Evolutionary conservation across 352 stramenopile genomes (phyloP).

Genomic region (Hyaloperonospora brassicae): DNA sequence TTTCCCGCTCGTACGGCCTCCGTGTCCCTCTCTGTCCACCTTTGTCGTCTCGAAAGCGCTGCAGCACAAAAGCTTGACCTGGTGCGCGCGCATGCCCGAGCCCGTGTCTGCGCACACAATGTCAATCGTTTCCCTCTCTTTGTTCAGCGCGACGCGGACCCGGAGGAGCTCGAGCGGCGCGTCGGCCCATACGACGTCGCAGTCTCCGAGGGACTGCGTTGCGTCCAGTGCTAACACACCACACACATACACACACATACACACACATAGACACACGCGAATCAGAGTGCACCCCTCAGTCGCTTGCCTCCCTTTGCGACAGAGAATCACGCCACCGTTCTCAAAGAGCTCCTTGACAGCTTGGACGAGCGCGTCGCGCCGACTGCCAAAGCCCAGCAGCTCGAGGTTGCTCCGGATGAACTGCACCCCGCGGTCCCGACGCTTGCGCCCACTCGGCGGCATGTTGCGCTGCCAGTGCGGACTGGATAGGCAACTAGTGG

Average conservation of each 20-base stretch:
- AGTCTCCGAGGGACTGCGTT: constrained; percentile 26
- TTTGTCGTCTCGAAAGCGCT: constrained; percentile 70
- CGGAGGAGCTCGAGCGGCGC: constrained; percentile 36
- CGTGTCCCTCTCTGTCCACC: not conserved
- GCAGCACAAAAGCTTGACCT: constrained; percentile 59
- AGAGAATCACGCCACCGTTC: constrained; percentile 36
- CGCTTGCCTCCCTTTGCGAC: not conserved
- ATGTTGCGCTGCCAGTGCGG: constrained; percentile 1
- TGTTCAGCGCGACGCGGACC: constrained; percentile 29
- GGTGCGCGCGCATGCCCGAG: constrained; percentile 52
- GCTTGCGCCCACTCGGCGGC: constrained; percentile 5
- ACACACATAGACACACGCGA: too few relatives aligned
- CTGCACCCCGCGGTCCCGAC: constrained; percentile 29
- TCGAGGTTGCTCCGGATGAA: constrained; percentile 67
- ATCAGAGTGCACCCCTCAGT: not conserved
- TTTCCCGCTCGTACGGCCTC: constrained; percentile 40
- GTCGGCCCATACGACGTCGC: constrained; percentile 18
- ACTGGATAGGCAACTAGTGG: constrained; percentile 12
- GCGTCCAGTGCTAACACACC: constrained; percentile 58
- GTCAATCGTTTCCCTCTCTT: constrained; percentile 32
- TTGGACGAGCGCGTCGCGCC: constrained; percentile 56
- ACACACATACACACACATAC: too few relatives aligned
- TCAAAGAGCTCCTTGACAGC: constrained; percentile 78
- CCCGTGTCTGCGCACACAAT: constrained; percentile 74
- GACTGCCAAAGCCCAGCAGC: constrained; percentile 61